Evolutionary conservation across 805 yeast genomes (phyloP).

Genomic region (Jamesozyma lodderae): DNA sequence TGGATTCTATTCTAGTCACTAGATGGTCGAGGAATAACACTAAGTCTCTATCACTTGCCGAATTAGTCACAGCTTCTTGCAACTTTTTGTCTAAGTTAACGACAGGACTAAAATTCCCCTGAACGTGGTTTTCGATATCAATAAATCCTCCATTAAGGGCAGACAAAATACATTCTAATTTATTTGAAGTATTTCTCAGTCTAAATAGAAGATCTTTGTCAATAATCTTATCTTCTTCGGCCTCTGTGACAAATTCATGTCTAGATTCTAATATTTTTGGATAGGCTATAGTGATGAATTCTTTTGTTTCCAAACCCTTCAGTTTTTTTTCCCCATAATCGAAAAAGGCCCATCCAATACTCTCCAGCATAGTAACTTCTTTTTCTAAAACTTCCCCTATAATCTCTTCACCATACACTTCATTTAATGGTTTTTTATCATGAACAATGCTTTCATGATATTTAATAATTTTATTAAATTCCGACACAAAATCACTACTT

Average conservation of each 20-base stretch:
- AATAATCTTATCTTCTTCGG: slow-evolving; percentile 25
- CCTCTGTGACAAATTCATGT: slow-evolving; percentile 35
- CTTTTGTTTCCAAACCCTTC: slow-evolving; percentile 93
- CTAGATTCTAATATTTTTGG: slow-evolving; percentile 59
- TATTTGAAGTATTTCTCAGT: slow-evolving; percentile 46
- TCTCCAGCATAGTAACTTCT: slow-evolving; percentile 56
- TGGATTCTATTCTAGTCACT: slow-evolving; percentile 59
- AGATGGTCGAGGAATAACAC: slow-evolving; percentile 52
- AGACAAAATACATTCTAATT: slow-evolving; percentile 52
- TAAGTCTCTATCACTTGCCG: slow-evolving; percentile 35
- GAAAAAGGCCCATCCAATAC: slow-evolving; percentile 57
- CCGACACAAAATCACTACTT: slow-evolving; percentile 71
- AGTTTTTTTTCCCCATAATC: slow-evolving; percentile 79
- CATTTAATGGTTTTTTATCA: slow-evolving; percentile 25
- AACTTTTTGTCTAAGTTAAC: slow-evolving; percentile 20
- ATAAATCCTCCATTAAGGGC: slow-evolving; percentile 36
- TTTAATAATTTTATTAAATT: slow-evolving; percentile 49
- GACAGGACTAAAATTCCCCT: neutral
- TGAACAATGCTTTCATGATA: slow-evolving; percentile 29
- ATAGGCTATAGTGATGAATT: slow-evolving; percentile 68
- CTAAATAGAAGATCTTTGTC: slow-evolving; percentile 37
- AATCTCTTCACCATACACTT: slow-evolving; percentile 38
- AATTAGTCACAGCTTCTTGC: slow-evolving; percentile 14
- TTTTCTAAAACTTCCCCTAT: slow-evolving; percentile 51
- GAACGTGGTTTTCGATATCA: slow-evolving; percentile 5